phyloP scores from a whole-genome alignment of 805 yeast genomes.

The Sugiyamaella floridensis region DNA sequence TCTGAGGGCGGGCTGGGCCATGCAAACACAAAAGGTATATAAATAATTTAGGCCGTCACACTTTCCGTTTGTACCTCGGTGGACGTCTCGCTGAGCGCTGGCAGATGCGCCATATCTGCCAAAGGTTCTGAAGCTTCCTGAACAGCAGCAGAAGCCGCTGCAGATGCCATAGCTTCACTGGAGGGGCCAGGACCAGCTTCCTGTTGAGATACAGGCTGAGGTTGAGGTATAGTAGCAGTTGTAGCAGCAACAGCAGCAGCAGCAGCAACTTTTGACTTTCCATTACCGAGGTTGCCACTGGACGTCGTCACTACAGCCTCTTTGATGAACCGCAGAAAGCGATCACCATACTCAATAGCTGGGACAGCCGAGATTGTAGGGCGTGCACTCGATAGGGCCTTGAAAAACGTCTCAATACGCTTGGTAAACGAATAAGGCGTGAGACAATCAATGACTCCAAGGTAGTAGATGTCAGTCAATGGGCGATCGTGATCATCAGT shows the following conservation, averaged over 20 bases:
- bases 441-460: conserved; percentile 91
- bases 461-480: conserved; percentile 64
- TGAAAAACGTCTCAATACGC: conserved; percentile 77
- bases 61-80: conserved; percentile 8
- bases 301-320: conserved; percentile 7
- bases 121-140: too few species aligned
- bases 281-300: background rate
- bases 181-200: background rate
- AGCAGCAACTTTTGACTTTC: background rate
- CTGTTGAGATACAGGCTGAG: background rate
- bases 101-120: conserved; percentile 5
- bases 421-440: conserved; percentile 58
- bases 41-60: background rate
- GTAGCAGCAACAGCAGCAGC: background rate
- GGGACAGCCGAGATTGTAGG: conserved; percentile 82
- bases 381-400: conserved; percentile 63
- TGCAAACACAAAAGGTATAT: background rate
- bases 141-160: background rate
- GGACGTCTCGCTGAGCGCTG: conserved; percentile 12
- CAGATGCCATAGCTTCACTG: background rate
- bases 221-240: background rate
- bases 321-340: conserved; percentile 67
- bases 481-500: conserved; percentile 59
- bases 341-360: conserved; percentile 79
- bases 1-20: background rate